Percentiles rank a stretch among this genome's conserved stretches.
These are phyloP conservation scores for Aspergillus sp. DNA, from an alignment of 2,329 filamentous ascomycete genomes.

Conservation along the genomic window DNA sequence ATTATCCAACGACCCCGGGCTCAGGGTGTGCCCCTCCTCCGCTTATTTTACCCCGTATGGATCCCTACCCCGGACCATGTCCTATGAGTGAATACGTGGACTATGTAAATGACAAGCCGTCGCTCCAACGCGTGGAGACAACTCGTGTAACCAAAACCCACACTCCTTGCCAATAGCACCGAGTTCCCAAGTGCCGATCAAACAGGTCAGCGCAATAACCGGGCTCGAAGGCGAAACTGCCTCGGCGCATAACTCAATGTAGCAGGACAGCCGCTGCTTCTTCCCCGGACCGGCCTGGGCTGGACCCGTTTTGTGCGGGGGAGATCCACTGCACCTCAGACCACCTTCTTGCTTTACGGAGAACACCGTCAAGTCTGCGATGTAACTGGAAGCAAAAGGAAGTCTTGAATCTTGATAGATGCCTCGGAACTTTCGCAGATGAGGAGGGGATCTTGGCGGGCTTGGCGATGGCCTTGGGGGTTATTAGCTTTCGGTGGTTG, in stretches of 20 bases:
- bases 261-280: not conserved
- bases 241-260: constrained; percentile 2
- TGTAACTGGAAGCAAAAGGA: not conserved
- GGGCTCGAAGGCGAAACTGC: constrained; percentile 9
- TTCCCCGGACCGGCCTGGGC: not conserved
- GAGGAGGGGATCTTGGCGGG: not conserved
- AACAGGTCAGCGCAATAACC: constrained; percentile 2
- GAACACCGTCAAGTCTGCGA: no score
- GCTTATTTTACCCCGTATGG: no score
- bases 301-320: not conserved
- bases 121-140: no score
- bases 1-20: no score
- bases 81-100: no score
- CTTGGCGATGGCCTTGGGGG: not conserved
- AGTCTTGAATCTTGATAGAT: not conserved
- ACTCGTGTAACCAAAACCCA: not conserved
- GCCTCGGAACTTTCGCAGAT: not conserved
- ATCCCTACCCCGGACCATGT: no score
- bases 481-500: not conserved
- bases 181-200: not conserved
- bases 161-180: not conserved
- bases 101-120: no score
- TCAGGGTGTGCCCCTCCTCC: no score
- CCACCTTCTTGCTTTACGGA: no score
- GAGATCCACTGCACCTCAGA: not conserved